Evolutionary conservation across 495 filamentous ascomycete genomes (phyloP), one percentile per base, ranked within the genome.

Genomic region (Clohesyomyces aquaticus): DNA sequence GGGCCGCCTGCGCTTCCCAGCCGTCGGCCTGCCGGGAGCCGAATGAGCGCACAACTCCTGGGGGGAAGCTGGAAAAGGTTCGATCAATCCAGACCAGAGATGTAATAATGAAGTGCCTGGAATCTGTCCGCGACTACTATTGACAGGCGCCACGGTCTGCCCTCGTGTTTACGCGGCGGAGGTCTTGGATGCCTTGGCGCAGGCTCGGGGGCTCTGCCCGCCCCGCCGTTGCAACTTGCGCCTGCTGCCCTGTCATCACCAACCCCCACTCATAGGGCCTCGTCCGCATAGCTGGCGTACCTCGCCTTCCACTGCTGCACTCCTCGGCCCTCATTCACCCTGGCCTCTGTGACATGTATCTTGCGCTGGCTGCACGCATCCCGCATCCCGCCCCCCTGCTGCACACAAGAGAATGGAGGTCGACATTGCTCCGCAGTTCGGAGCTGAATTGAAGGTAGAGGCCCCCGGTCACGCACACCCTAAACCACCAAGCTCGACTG

Each of bases 371-470:
- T 28, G 21, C 32, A 11, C 12, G 9, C 41, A 28, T 14, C 10
- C 41, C 29, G 27, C 8, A 1, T 21, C 23, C 11, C 23, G 42
- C 35, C 25, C 53, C 26, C 19, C 26, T 21, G 4, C 29, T 8
- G 11, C 12, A 16, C 38, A 0, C n/a, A 11, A 32, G 46, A 65
- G 62, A 49, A 65, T 66, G 59, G 88, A 90, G 32, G 59, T 72
- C 46, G 72, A 72, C 49, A 83, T 82, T 67, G 82, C 82, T 77
- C 88, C 91, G 62, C 87, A 88, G 51, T 95, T 97, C 73, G 93
- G 93, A 74, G 84, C 87, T 55, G 91, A 95, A 77, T 81, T 96
- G 75, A 97, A 96, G 89, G 91, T 94, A 76, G 46, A 19, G 28
- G 26, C 3, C 45, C 38, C 63, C 47, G 50, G 26, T 48, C 68